These are phyloP conservation scores for Lepidium africanum DNA, from an alignment of 345 rosid genomes.

Conservation along the genomic window DNA sequence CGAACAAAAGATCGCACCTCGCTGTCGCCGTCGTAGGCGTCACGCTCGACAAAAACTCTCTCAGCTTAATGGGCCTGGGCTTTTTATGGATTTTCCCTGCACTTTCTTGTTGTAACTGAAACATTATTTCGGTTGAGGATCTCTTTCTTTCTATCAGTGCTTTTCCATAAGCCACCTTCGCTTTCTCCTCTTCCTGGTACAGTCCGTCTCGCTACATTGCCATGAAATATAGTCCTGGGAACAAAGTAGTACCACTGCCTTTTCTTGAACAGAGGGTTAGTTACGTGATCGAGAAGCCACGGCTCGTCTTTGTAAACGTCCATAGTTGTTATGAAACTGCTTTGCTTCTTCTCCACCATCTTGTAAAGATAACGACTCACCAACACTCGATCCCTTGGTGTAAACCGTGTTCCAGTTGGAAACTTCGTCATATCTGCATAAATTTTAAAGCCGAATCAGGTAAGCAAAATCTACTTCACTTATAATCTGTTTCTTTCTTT, in stretches of 20 bases:
- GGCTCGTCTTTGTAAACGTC: not conserved
- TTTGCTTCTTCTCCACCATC: not conserved
- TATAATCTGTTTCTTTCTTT: too few relatives aligned
- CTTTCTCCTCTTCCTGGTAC: not conserved
- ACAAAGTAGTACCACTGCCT: slow-evolving; percentile 5
- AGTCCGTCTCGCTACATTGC: not conserved
- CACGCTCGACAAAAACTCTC: not conserved
- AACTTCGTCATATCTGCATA: not conserved
- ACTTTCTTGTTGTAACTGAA: not conserved
- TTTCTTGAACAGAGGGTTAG: not conserved
- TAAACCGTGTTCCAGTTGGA: not conserved
- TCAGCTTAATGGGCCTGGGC: too few relatives aligned
- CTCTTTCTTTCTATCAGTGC: not conserved
- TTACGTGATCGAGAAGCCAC: slow-evolving; percentile 6
- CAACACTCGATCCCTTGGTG: not conserved
- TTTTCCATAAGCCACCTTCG: not conserved
- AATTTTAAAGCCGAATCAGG: too few relatives aligned
- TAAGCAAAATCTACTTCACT: too few relatives aligned
- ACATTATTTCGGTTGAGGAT: not conserved
- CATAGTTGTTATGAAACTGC: not conserved
- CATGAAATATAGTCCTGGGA: not conserved
- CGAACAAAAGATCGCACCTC: not conserved
- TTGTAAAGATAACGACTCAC: not conserved
- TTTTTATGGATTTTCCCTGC: not conserved
- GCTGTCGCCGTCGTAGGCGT: not conserved